Base-by-base conservation (phyloP, 1,284 basidiomycete species). In the Trichosporon ovoides region DNA sequence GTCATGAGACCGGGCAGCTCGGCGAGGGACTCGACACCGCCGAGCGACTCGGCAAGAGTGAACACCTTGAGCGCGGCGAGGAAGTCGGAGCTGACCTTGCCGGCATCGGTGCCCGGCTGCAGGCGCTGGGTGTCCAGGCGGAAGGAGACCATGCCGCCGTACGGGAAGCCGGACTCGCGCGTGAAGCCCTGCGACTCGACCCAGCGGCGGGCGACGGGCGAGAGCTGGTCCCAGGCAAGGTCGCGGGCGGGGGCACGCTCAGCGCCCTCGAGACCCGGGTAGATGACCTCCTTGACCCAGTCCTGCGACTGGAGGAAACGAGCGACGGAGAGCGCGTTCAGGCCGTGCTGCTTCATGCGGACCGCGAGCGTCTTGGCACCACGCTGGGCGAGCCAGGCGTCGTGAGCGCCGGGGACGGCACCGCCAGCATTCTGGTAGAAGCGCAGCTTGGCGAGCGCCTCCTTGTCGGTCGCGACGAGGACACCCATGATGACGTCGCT, bases 361-460 rank as follows among this genome's bases (percentile, higher is more conserved):
- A 96, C 79, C 58, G 86, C 84, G 5, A 96, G 84, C 7, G 94
- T 98, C 82, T 98, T 98, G 62, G 87, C 83, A 13, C 92, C 92
- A 20, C 94, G 85, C 73, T 92, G 88, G 4, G 89, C 88, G 54
- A 98, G 85, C 88, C 91, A 96, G 68, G 82, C 87, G 78, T 98
- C 95, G 74, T 89, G 88, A 1, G 94, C 81, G 37, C 88, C 90
- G 0, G 93, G 91, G 0, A 92, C 84, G 10, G 90, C 89, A 9
- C 93, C 93, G 66, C 87, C 66, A 1, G 91, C 88, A 72, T 95
- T 96, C 73, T 98, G 95, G 3, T 97, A 81, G 84, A 95, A 98
- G 3, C 89, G 84, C 28, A 95, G 80, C 56, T 59, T 57, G 40
- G 67, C 35, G 37, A 74, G 38, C 35, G 64, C 52, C 7, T 64